Base-by-base conservation (phyloP, 176 grass and related monocot species). In the Ampelocalamus luodianensis region DNA sequence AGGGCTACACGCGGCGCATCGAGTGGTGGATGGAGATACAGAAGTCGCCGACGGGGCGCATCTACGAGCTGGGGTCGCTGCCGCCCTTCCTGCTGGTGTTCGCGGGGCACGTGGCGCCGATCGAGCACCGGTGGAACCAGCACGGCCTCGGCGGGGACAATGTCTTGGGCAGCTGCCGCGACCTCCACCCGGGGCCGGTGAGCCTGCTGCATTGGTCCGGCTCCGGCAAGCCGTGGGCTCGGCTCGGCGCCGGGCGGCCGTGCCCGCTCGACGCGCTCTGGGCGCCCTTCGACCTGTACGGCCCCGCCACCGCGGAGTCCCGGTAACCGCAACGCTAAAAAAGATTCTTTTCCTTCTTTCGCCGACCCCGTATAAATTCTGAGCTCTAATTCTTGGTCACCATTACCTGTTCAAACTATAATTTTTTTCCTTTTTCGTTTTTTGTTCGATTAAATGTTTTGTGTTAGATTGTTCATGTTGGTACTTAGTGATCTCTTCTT, bases 101-200 rank as follows among this genome's bases (percentile, higher is more conserved):
- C 87, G 95, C 92, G 18, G 95, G 95, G 18, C 90, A 90, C 81
- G 95, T 97, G 73, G 95, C 92, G 50, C 86, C 92, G 58, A 97
- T 97, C 87, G 92, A 97, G 56, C 95, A 97, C 88, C 79, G 95
- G 68, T 97, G 95, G 95, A 97, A 97, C 92, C 95, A 97, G 87
- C 95, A 97, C 80, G 95, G 95, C 29, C 87, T 94, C 20, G 95
- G 95, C 29, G 95, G 95, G 13, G 95, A 97, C 88, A 97, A 93
- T 81, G 89, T 97, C 54, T 80, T 67, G 14, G 95, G 95, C 74
- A 94, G 90, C 89, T 97, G 95, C 82, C 90, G 95, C 65, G 95
- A 97, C 84, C 83, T 97, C 42, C 95, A 97, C 73, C 84, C 95
- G 27, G 95, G 95, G 2, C 90, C 95, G 38, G 95, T 97, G 29